Percentiles rank a stretch among this genome's conserved stretches.
These are phyloP conservation scores for Hymenoscyphus linearis DNA, from an alignment of 2,329 filamentous ascomycete genomes.

Conservation along the genomic window DNA sequence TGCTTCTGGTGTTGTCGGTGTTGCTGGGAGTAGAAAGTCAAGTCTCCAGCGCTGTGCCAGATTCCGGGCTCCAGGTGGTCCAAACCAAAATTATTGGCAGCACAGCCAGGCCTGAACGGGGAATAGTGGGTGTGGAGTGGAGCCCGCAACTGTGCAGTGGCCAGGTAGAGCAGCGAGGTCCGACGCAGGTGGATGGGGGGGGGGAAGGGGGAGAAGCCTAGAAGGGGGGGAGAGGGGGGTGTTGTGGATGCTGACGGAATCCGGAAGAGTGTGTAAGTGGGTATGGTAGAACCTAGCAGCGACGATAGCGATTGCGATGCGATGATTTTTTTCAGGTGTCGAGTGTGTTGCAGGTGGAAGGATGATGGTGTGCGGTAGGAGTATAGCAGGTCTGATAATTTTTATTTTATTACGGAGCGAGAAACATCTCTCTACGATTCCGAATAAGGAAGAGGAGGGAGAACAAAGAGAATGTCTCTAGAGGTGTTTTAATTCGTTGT, in stretches of 20 bases:
- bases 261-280: neutral
- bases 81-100: slow-evolving; percentile 5
- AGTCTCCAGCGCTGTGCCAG: neutral
- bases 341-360: too few relatives aligned
- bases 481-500: too few relatives aligned
- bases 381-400: neutral
- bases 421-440: neutral
- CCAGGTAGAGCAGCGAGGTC: neutral
- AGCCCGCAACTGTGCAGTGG: too few relatives aligned
- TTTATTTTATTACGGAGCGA: neutral
- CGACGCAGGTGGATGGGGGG: neutral
- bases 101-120: slow-evolving; percentile 1
- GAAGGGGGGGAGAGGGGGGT: slow-evolving; percentile 6
- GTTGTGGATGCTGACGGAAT: neutral
- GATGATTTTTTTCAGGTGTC: too few relatives aligned
- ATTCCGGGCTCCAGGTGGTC: neutral
- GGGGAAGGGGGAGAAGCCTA: slow-evolving; percentile 2
- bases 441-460: neutral
- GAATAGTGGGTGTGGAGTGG: neutral
- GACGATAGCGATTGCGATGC: too few relatives aligned
- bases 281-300: too few relatives aligned
- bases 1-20: neutral
- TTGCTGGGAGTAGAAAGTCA: neutral
- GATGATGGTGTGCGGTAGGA: too few relatives aligned
- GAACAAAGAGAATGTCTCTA: neutral